Evolutionary conservation across 306 rosid genomes (phyloP), one percentile per base, ranked within the genome.

Genomic region (Alnus glutinosa): DNA sequence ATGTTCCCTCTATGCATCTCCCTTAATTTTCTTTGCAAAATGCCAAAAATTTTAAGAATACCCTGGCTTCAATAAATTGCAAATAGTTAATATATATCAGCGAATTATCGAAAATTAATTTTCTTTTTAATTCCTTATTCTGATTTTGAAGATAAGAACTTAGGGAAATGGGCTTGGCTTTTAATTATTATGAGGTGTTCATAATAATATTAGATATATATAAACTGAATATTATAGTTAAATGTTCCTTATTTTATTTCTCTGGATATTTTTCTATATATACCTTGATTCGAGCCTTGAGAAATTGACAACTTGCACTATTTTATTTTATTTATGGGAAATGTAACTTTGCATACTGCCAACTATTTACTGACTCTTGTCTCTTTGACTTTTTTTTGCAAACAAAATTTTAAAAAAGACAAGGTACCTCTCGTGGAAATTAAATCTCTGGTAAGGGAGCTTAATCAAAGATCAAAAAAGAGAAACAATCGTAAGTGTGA

Each of bases 351-450:
- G 73, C 54, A 37, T 37, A 7, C 69, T 10, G 15, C 44, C 73
- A 0, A 55, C 63, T 36, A 11, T 64, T 63, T 47, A 59, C 37
- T 75, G 85, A 78, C 80, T 58, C 32, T 19, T 51, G 81, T 66
- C 71, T 50, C 76, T 47, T 71, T 47, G 13, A 42, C 71, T 47
- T 39, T 23, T 23, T 23, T 23, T 39, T 5, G 4, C n/a, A 18
- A 39, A 12, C 1, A 9, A 10, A 14, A 15, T 55, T 52, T 5
- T n/a, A 16, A 57, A 4, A 57, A 49, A 51, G 57, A 69, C 71
- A 36, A 9, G n/a, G n/a, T 30, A 11, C 28, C 36, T 82, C 55
- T 66, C 61, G 32, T 44, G 61, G 82, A 55, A 73, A 23, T 23
- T 23, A 23, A 78, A 46, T 77, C 55, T 46, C n/a, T 30, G 55